Evolutionary conservation across 2,329 filamentous ascomycete genomes (phyloP).

Genomic region (Stachybotrys echinatus): DNA sequence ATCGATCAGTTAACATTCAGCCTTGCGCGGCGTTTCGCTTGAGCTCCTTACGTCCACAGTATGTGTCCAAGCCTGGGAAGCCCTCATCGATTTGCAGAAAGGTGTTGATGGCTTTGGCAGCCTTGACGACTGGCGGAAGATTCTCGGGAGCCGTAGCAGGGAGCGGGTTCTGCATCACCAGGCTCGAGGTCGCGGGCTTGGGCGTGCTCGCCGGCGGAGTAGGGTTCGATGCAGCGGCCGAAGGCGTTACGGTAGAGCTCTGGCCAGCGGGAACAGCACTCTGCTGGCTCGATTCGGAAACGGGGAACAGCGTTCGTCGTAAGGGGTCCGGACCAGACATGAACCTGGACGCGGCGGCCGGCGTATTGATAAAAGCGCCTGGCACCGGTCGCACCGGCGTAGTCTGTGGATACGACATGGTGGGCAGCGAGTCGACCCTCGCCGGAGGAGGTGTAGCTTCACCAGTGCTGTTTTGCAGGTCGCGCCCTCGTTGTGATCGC

Average conservation of each 20-base stretch:
- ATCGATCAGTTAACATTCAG: conserved; percentile 17
- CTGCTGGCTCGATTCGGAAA: conserved; percentile 18
- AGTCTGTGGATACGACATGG: conserved; percentile 50
- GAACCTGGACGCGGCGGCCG: conserved; percentile 52
- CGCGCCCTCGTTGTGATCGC: conserved; percentile 3
- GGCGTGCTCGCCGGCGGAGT: not conserved
- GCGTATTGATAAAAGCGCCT: conserved; percentile 72
- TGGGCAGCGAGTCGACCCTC: conserved; percentile 20
- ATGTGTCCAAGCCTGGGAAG: conserved; percentile 85
- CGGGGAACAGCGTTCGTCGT: conserved; percentile 45
- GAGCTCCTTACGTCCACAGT: conserved; percentile 70
- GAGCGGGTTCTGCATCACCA: conserved; percentile 24
- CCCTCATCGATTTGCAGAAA: conserved; percentile 69
- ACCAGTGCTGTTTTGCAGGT: conserved; percentile 19
- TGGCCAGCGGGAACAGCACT: conserved; percentile 8
- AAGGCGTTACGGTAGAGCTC: conserved; percentile 11
- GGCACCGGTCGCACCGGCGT: conserved; percentile 70
- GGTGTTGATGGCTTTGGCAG: conserved; percentile 76
- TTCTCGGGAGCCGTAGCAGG: conserved; percentile 40
- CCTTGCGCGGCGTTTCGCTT: too few relatives aligned
- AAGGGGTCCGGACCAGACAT: conserved; percentile 38
- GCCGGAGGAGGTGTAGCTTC: conserved; percentile 18
- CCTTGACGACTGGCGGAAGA: conserved; percentile 69
- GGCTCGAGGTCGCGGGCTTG: conserved; percentile 17
- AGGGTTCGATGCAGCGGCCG: conserved; percentile 17